Evolutionary conservation across 2,329 filamentous ascomycete genomes (phyloP).

Genomic region (Botrytis elliptica): DNA sequence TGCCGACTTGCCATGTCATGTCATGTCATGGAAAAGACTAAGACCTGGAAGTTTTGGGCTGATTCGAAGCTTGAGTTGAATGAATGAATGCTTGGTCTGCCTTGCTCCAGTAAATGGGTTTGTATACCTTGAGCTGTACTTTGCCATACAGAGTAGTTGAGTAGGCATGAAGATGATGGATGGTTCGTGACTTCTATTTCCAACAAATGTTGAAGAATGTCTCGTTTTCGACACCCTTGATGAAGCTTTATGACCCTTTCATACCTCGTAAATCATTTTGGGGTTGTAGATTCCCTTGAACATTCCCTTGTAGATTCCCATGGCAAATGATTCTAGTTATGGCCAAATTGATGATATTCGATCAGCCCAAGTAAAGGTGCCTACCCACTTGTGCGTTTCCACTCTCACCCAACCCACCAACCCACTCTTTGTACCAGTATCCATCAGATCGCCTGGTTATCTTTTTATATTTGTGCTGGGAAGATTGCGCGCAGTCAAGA

Average conservation of each 20-base stretch:
- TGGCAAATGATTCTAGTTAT: not conserved
- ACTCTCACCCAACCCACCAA: constrained; percentile 1
- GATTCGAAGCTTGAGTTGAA: constrained; percentile 2
- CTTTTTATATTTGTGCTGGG: not conserved
- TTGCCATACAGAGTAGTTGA: not conserved
- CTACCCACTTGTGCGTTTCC: not conserved
- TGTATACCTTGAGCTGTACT: not conserved
- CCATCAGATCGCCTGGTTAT: constrained; percentile 4
- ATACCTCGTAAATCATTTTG: not conserved
- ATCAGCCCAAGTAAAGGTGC: constrained; percentile 10
- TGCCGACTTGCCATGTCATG: not conserved
- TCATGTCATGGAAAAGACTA: not conserved
- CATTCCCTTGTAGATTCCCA: not conserved
- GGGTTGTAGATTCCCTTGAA: not conserved
- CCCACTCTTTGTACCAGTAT: not conserved
- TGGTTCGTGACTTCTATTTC: not conserved
- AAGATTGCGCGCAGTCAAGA: constrained; percentile 9
- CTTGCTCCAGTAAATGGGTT: constrained; percentile 16
- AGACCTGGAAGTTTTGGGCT: not conserved
- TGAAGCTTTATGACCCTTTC: not conserved
- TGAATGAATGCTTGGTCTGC: constrained; percentile 12
- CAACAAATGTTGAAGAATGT: not conserved
- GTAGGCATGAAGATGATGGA: not conserved
- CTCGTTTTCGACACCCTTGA: not conserved
- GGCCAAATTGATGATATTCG: not conserved